phyloP scores from a whole-genome alignment of 2,329 filamentous ascomycete species.

The Aureobasidium sp. region DNA sequence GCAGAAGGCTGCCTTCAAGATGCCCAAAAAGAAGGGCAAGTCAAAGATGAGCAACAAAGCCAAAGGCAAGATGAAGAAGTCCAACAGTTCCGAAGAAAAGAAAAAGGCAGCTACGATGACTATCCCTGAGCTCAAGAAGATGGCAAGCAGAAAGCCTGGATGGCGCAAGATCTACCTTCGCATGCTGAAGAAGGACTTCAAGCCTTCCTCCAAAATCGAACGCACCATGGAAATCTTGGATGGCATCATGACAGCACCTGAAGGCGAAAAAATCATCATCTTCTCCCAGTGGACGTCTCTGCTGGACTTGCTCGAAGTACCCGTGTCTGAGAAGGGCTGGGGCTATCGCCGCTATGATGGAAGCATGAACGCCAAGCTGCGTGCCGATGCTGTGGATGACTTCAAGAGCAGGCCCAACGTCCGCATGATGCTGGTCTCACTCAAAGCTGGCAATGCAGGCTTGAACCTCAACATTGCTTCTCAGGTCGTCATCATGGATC shows the following conservation, averaged over 20 bases:
- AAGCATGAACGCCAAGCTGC: constrained; percentile 59
- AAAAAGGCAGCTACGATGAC: constrained; percentile 36
- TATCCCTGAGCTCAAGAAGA: constrained; percentile 60
- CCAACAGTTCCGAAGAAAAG: constrained; percentile 33
- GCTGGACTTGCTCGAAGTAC: constrained; percentile 69
- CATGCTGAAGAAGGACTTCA: constrained; percentile 61
- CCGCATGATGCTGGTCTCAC: constrained; percentile 66
- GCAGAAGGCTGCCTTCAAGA: constrained; percentile 14
- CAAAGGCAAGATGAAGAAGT: constrained; percentile 39
- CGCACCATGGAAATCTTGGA: constrained; percentile 55
- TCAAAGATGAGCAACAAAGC: constrained; percentile 36
- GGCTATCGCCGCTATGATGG: constrained; percentile 68
- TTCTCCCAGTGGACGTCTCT: constrained; percentile 78
- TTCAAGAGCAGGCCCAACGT: constrained; percentile 55
- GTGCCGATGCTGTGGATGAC: constrained; percentile 59
- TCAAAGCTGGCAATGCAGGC: constrained; percentile 77
- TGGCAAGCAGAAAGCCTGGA: constrained; percentile 56
- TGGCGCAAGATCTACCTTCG: constrained; percentile 63
- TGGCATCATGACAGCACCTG: constrained; percentile 29
- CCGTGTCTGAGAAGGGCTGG: constrained; percentile 53
- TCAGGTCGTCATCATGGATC: constrained; percentile 83
- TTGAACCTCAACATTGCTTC: constrained; percentile 78
- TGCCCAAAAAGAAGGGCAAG: constrained; percentile 16
- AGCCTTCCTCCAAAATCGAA: constrained; percentile 68
- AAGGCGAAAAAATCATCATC: constrained; percentile 68